phyloP scores from a whole-genome alignment of 495 filamentous ascomycete species.

The Penicillium soppii region DNA sequence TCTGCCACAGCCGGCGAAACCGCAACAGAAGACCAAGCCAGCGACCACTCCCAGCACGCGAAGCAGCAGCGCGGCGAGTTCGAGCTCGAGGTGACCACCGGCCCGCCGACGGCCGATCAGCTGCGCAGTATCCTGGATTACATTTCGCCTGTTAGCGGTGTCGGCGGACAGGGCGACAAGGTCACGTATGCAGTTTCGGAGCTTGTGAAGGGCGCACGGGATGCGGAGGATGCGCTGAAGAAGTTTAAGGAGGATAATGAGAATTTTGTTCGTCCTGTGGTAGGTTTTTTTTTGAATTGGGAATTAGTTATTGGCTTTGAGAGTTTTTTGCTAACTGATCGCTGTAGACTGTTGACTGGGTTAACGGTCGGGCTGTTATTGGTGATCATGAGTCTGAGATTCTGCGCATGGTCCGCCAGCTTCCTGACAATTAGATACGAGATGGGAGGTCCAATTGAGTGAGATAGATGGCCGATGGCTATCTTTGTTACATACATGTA shows the following conservation, averaged over 20 bases:
- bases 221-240: constrained; percentile 73
- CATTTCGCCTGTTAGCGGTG: constrained; percentile 53
- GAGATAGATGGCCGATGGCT: too few relatives aligned
- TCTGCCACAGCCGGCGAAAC: constrained; percentile 58
- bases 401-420: constrained; percentile 67
- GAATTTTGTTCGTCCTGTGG: constrained; percentile 71
- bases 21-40: constrained; percentile 66
- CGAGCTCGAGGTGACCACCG: constrained; percentile 82
- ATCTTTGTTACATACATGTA: too few relatives aligned
- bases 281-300: constrained; percentile 39
- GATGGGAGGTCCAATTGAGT: too few relatives aligned
- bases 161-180: constrained; percentile 23
- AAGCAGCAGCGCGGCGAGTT: constrained; percentile 64
- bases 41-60: constrained; percentile 55
- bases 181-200: constrained; percentile 37
- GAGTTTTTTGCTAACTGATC: constrained; percentile 13
- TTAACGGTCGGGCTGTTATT: constrained; percentile 75
- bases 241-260: constrained; percentile 59
- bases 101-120: constrained; percentile 78
- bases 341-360: constrained; percentile 84
- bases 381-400: constrained; percentile 84
- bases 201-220: constrained; percentile 68
- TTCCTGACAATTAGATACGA: constrained; percentile 20
- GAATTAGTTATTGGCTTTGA: not conserved
- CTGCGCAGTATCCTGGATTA: constrained; percentile 86